Evolutionary conservation across 1,284 basidiomycete genomes (phyloP).

Genomic region (Malassezia vespertilionis): DNA sequence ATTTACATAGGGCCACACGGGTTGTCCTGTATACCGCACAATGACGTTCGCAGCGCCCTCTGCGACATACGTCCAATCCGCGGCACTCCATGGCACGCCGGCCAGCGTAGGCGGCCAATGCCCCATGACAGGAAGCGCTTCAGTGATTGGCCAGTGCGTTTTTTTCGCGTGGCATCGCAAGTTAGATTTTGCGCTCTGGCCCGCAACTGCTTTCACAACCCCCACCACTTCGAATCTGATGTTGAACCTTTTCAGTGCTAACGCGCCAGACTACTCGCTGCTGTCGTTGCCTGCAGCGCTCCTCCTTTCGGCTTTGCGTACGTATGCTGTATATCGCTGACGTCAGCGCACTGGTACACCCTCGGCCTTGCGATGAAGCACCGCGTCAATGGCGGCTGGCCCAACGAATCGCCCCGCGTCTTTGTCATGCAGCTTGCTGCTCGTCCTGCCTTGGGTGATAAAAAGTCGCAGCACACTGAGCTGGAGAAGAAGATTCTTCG

Average conservation of each 20-base stretch:
- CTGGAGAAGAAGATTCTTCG: background rate
- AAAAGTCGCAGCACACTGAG: background rate
- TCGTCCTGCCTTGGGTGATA: background rate
- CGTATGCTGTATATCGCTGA: background rate
- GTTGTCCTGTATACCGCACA: slow-evolving; percentile 3
- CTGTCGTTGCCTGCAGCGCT: background rate
- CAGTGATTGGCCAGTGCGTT: background rate
- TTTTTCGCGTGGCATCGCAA: background rate
- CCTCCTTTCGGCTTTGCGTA: background rate
- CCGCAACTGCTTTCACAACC: background rate
- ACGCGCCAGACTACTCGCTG: slow-evolving; percentile 5
- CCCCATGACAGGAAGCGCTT: background rate
- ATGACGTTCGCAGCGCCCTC: slow-evolving; percentile 13
- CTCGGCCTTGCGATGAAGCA: background rate
- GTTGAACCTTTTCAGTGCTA: background rate
- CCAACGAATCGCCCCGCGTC: background rate
- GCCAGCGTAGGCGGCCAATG: slow-evolving; percentile 1
- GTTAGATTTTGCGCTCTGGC: background rate
- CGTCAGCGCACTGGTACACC: slow-evolving; percentile 3
- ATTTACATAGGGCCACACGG: background rate
- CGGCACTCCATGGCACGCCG: background rate
- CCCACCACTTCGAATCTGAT: background rate
- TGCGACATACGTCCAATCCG: slow-evolving; percentile 9
- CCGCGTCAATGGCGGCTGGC: background rate
- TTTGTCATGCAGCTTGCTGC: slow-evolving; percentile 4